phyloP scores from a whole-genome alignment of 1,284 basidiomycete species.

The Melampsora larici-populina region DNA sequence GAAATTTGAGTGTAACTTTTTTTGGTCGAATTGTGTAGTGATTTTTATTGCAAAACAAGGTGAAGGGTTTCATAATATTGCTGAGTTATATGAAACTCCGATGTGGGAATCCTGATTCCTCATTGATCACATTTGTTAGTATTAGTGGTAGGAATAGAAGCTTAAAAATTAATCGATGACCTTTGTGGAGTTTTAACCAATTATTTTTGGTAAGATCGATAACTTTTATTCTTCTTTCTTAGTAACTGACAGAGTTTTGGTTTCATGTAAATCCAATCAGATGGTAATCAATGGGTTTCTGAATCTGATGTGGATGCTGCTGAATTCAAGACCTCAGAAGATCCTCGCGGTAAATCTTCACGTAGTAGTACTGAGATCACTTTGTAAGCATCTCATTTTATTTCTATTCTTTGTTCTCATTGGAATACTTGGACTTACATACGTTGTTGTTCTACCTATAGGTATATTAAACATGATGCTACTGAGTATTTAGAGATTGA shows the following conservation, averaged over 20 bases:
- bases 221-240: conserved; percentile 66
- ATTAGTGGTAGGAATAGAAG: too few species aligned
- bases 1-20: too few species aligned
- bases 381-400: conserved; percentile 54
- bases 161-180: too few species aligned
- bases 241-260: conserved; percentile 80
- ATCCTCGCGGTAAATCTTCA: conserved; percentile 85
- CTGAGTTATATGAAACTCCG: too few species aligned
- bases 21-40: too few species aligned
- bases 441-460: not conserved
- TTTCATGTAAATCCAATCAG: conserved; percentile 63
- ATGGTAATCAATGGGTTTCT: conserved; percentile 74
- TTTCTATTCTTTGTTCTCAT: not conserved
- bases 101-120: too few species aligned
- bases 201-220: too few species aligned
- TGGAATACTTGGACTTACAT: not conserved
- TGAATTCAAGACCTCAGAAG: conserved; percentile 77
- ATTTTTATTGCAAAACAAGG: too few species aligned
- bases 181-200: too few species aligned
- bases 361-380: conserved; percentile 88
- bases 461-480: conserved; percentile 69
- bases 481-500: conserved; percentile 68
- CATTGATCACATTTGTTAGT: too few species aligned
- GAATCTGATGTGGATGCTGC: conserved; percentile 76
- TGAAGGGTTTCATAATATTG: too few species aligned